Evolutionary conservation across 805 yeast species (phyloP), one percentile per base, ranked within the genome.

Genomic region (Saturnispora ahearnii): DNA sequence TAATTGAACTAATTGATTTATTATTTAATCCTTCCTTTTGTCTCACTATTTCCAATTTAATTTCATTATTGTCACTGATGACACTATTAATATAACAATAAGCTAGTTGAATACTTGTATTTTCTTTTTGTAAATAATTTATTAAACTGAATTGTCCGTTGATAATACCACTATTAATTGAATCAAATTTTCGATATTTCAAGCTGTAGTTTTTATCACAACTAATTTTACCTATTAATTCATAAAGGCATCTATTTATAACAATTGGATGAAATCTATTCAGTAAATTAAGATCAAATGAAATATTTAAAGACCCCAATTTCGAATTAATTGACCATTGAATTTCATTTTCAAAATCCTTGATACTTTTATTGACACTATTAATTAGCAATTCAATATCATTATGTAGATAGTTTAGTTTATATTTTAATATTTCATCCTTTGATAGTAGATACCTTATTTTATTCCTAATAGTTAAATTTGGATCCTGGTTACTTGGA

Each of bases 401-500:
- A 53, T 4, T 32, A 59, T 5, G 11, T 57, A 51, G 7, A 50
- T 44, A 6, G 49, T 24, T 4, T 61, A 44, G 8, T 44, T 24
- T 1, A 37, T 26, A 21, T 51, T 50, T 13, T 33, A 55, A 5
- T 61, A 33, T 18, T 54, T 53, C 18, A 46, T 46, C 3, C 50
- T 45, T 12, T 54, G 24, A 41, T 53, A 51, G 30, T 62, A 43
- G 30, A 55, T 54, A 38, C 65, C 63, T 36, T 3, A 79, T 66
- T 15, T 72, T 64, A 57, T 86, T 86, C 45, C 95, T 68, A 34
- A 66, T 57, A 0, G 91, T 84, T 42, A 81, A 68, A 9, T 59
- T 57, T 2, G 72, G 65, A 55, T 82, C 80, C 2, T 59, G 57
- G 55, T 87, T 87, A 0, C 91, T 79, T 2, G 65, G 59, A 57